Percentiles rank a stretch among this genome's conserved stretches.
phyloP scores from a whole-genome alignment of 257 asterid genomes.

The Gentiana dahurica region DNA sequence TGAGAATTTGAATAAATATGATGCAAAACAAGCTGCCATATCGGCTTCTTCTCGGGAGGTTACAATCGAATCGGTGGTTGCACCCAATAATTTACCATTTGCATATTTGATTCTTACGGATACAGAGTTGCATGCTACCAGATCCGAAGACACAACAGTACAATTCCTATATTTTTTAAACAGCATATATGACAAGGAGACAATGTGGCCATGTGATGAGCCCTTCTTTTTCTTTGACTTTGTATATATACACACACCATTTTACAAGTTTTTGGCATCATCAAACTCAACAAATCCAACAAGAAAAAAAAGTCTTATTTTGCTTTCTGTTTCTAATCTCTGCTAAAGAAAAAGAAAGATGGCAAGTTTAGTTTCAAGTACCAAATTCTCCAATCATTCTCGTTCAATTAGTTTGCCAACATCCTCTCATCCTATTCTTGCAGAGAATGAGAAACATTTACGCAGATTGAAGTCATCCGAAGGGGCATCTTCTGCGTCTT shows the following conservation, averaged over 20 bases:
- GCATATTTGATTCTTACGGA: neutral
- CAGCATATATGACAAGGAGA: no score
- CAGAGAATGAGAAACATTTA: neutral
- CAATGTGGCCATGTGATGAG: neutral
- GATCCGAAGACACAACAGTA: no score
- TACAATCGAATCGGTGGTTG: neutral
- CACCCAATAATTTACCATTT: neutral
- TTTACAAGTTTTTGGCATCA: no score
- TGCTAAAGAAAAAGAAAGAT: neutral
- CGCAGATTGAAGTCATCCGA: constrained; percentile 1
- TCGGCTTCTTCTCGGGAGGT: neutral
- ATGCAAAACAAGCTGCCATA: neutral
- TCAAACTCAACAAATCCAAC: no score
- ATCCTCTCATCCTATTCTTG: constrained; percentile 11
- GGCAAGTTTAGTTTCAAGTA: neutral
- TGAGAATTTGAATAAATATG: neutral
- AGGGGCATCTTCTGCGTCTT: neutral
- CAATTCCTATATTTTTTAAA: no score
- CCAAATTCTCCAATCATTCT: constrained; percentile 6
- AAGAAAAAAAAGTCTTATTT: neutral
- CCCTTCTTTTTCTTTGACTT: neutral
- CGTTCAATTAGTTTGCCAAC: constrained; percentile 23
- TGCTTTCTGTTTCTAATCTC: neutral
- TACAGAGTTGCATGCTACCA: no score
- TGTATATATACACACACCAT: no score